These are phyloP conservation scores for Centella asiatica DNA, from an alignment of 129 eudicot genomes.

Conservation along the genomic window DNA sequence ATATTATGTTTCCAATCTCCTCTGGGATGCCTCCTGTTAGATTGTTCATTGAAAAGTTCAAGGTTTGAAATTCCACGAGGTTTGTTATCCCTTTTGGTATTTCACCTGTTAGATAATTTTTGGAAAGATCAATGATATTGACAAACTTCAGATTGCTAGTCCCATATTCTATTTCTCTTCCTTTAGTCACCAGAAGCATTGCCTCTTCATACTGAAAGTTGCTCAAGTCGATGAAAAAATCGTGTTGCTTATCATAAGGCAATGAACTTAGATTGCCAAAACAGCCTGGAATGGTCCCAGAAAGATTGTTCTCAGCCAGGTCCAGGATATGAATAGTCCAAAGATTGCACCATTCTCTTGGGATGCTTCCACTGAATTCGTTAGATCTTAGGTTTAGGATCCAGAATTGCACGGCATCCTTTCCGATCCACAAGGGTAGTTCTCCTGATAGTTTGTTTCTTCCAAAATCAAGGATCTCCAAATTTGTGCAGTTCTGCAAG, in stretches of 20 bases:
- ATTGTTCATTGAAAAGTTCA: slow-evolving; percentile 1
- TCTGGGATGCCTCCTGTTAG: slow-evolving; percentile 10
- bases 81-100: slow-evolving; percentile 9
- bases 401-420: background rate
- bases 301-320: slow-evolving; percentile 7
- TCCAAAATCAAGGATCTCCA: slow-evolving; percentile 9
- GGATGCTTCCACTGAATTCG: slow-evolving; percentile 5
- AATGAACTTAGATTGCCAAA: slow-evolving; percentile 8
- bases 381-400: slow-evolving; percentile 8
- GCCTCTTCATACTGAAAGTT: background rate
- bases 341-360: slow-evolving; percentile 1
- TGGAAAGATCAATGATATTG: slow-evolving; percentile 6
- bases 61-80: background rate
- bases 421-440: slow-evolving; percentile 4
- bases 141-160: background rate
- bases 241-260: no score
- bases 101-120: slow-evolving; percentile 9
- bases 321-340: slow-evolving; percentile 7
- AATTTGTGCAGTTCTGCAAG: background rate
- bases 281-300: slow-evolving; percentile 4
- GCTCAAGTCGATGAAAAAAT: no score
- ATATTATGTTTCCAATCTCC: slow-evolving; percentile 6
- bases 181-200: slow-evolving; percentile 20
- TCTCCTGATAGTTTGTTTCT: background rate
- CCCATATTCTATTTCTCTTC: slow-evolving; percentile 22